These are phyloP conservation scores for Aspergillus eucalypticola DNA, from an alignment of 2,329 filamentous ascomycete genomes.

Conservation along the genomic window DNA sequence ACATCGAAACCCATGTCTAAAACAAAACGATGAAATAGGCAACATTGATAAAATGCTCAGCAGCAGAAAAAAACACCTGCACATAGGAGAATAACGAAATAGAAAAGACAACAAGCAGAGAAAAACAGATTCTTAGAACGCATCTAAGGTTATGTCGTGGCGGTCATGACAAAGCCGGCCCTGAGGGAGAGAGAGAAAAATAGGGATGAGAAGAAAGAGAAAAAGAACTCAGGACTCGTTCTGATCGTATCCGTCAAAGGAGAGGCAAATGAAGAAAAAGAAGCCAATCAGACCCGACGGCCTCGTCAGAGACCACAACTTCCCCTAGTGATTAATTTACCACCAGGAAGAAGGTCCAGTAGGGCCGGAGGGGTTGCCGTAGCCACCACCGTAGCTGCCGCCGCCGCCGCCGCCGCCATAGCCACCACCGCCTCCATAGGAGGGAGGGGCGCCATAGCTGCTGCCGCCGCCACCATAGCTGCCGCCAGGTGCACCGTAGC, in stretches of 20 bases:
- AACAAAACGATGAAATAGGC: conserved; percentile 30
- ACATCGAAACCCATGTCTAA: conserved; percentile 44
- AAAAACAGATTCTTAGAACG: conserved; percentile 20
- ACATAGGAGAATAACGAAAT: conserved; percentile 27
- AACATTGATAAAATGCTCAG: conserved; percentile 28
- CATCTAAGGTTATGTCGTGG: conserved; percentile 43
- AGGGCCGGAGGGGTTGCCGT: conserved; percentile 46
- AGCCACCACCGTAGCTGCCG: conserved; percentile 27
- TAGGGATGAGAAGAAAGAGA: conserved; percentile 18
- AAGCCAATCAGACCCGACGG: conserved; percentile 42
- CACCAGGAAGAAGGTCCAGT: conserved; percentile 55
- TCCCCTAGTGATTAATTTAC: conserved; percentile 40
- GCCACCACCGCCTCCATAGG: conserved; percentile 29
- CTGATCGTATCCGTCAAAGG: conserved; percentile 43
- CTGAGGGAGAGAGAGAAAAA: conserved; percentile 30
- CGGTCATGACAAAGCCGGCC: conserved; percentile 49
- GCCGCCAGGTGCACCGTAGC: conserved; percentile 35
- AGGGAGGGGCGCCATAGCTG: conserved; percentile 28
- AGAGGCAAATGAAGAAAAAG: conserved; percentile 33
- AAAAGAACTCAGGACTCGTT: conserved; percentile 36
- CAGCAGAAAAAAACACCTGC: conserved; percentile 25
- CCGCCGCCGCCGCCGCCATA: conserved; percentile 40
- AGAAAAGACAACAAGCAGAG: conserved; percentile 18
- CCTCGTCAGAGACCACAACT: conserved; percentile 44
- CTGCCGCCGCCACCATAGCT: conserved; percentile 32